Base-by-base conservation (phyloP, 208 protist genomes). In the Leishmania guyanensis region DNA sequence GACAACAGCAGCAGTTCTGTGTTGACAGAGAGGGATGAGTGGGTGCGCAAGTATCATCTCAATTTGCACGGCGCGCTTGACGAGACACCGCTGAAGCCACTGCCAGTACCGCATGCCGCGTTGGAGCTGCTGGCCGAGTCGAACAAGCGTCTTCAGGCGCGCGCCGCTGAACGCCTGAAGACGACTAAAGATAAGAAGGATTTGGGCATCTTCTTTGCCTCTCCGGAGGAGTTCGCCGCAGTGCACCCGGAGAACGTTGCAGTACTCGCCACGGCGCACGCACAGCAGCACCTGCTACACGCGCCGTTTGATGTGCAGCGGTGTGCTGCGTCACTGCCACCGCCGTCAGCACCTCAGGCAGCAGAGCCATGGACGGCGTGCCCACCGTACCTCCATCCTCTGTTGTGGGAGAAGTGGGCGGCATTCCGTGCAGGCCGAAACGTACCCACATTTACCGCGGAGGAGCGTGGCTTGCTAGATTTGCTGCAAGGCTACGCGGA, bases 401-500 rank as follows among this genome's bases (percentile, higher is more conserved):
- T 85, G 43, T 77, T 96, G 80, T 96, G 93, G 93, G 71, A 74
- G n/a, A 92, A 90, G 80, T 96, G 93, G 93, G 51, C 83, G 10
- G 82, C 84, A 43, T 96, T 90, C 78, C 89, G 93, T 43, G 69
- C 20, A 66, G 26, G 39, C 43, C 75, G 81, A 29, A 10, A 72
- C 16, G 39, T 80, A 54, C 87, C 87, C 5, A 58, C 70, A 65
- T 87, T 97, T 79, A 95, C 90, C 36, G 74, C 56, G 5, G 92
- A 95, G 84, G 91, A 97, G 83, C 88, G 91, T 33, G 92, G 94
- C 17, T 56, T 95, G 65, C 77, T 95, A 3, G 92, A 97, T 81
- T 77, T 95, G 10, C 84, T 94, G 43, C 86, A 93, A 85, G 91
- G 89, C 64, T 97, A 97, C 88, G 77, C 92, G 6, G 94, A 97